Evolutionary conservation across 352 stramenopile species (phyloP).

Genomic region (Blastocystis sp.): DNA sequence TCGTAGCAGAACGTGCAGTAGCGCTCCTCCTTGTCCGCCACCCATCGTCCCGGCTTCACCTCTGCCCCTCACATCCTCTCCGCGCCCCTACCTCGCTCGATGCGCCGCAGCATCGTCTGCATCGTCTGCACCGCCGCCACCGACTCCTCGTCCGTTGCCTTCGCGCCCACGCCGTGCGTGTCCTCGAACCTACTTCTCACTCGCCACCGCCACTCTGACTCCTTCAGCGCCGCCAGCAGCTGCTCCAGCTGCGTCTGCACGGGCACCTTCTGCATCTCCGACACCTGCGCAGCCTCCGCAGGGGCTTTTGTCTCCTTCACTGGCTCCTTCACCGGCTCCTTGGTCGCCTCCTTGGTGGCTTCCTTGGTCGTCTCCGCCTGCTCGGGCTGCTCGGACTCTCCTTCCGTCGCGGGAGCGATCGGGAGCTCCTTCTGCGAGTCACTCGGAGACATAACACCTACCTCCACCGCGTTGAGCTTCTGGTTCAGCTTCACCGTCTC

Average conservation of each 20-base stretch:
- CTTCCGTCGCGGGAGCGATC: too few relatives aligned
- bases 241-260: not conserved
- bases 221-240: not conserved
- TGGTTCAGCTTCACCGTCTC: not conserved
- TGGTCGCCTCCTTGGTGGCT: not conserved
- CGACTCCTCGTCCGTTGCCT: not conserved
- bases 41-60: not conserved
- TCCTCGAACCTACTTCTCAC: not conserved
- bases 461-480: not conserved
- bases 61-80: not conserved
- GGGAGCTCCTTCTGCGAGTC: not conserved
- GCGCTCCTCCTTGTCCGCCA: not conserved
- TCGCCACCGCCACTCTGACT: not conserved
- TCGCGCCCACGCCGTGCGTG: not conserved
- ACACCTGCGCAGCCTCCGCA: not conserved
- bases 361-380: not conserved
- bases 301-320: not conserved
- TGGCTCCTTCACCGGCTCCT: not conserved
- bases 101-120: not conserved
- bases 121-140: not conserved
- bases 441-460: not conserved
- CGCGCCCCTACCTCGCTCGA: not conserved
- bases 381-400: not conserved
- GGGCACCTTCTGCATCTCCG: not conserved
- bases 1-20: not conserved